phyloP scores from a whole-genome alignment of 306 rosid genomes.

The Quercus suber region DNA sequence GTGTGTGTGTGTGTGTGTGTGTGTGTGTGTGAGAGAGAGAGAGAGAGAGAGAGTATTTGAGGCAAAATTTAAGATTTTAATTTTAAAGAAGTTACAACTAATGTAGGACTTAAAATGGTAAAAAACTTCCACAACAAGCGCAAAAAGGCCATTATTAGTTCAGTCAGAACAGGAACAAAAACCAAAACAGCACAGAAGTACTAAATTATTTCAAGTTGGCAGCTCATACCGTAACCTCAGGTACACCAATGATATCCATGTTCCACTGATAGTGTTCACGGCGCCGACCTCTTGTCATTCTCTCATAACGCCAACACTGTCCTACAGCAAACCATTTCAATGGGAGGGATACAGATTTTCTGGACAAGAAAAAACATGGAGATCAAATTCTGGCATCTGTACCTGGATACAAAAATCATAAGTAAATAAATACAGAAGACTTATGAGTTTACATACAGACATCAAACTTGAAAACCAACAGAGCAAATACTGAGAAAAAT shows the following conservation, averaged over 20 bases:
- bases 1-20: not conserved
- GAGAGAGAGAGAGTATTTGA: too few relatives aligned
- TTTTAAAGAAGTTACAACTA: not conserved
- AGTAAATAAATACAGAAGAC: conserved; percentile 15
- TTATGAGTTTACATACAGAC: conserved; percentile 4
- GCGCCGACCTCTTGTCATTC: conserved; percentile 97
- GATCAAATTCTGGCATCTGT: conserved; percentile 37
- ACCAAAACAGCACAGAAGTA: conserved; percentile 9
- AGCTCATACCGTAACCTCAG: conserved; percentile 74
- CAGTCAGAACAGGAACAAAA: conserved; percentile 9
- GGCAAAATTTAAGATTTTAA: too few relatives aligned
- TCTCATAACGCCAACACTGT: conserved; percentile 97
- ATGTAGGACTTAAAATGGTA: conserved; percentile 3
- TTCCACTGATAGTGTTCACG: conserved; percentile 99
- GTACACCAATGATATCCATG: conserved; percentile 94
- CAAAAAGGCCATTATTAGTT: conserved; percentile 3
- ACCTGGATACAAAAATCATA: conserved; percentile 39
- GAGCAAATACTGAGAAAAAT: conserved; percentile 17
- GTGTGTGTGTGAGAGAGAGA: too few relatives aligned
- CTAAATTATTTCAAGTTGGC: conserved; percentile 7
- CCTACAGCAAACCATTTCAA: conserved; percentile 98
- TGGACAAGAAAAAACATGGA: conserved; percentile 45
- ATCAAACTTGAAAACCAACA: conserved; percentile 8
- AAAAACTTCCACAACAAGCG: conserved; percentile 12
- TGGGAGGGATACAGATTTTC: conserved; percentile 86